Conservation (phyloP, 2,329 filamentous ascomycete genomes). For the Ampelomyces quisqualis region DNA sequence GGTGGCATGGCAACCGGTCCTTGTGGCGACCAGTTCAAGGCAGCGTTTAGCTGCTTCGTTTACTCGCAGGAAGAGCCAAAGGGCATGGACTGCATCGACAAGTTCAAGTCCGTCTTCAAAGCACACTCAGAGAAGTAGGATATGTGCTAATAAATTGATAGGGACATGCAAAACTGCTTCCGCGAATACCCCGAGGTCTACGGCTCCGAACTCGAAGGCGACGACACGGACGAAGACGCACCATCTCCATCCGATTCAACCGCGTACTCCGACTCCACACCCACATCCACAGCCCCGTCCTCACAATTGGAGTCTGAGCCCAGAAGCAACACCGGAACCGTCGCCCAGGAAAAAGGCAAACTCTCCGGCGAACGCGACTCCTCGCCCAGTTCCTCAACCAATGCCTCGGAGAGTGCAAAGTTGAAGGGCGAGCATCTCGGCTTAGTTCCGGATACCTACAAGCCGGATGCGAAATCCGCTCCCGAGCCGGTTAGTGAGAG, state of each 20-base stretch:
- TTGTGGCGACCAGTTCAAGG: conserved; percentile 92
- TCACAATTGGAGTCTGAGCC: no score
- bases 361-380: conserved; percentile 8
- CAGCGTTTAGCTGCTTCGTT: conserved; percentile 98
- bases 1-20: conserved; percentile 96
- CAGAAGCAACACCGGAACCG: no score
- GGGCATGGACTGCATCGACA: conserved; percentile 95
- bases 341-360: conserved; percentile 7
- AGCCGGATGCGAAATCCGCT: conserved; percentile 10
- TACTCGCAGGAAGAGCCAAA: conserved; percentile 92
- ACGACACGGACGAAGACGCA: conserved; percentile 66
- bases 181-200: conserved; percentile 89
- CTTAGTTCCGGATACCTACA: conserved; percentile 24
- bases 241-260: no score
- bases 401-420: no score
- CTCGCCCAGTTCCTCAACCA: conserved; percentile 7
- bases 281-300: not conserved
- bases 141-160: conserved; percentile 44
- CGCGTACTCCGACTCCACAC: not conserved
- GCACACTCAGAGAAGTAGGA: no score
- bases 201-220: conserved; percentile 78
- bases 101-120: conserved; percentile 81
- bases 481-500: conserved; percentile 40
- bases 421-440: conserved; percentile 13
- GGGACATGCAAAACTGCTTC: conserved; percentile 98